Base-by-base conservation (phyloP, 2,329 filamentous ascomycete genomes). In the Monosporascus sp. region DNA sequence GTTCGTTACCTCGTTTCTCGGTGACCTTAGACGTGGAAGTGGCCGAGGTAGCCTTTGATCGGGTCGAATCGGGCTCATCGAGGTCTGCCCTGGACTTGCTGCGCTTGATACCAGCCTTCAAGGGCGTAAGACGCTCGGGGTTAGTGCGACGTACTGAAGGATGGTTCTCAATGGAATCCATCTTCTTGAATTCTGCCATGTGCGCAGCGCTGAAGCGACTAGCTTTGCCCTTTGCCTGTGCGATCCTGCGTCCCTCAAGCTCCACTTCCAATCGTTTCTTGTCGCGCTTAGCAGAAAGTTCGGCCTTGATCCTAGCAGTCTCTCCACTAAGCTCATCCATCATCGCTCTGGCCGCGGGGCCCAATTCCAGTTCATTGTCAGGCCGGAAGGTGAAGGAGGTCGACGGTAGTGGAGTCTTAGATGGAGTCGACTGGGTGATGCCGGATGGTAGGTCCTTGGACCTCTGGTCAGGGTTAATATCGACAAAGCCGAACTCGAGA, bases 101-200 rank as follows among this genome's bases (percentile, higher is more conserved):
- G 15, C 67, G 66, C 53, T 70, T 70, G 51, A 68, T 52, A 51
- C 63, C 58, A 11, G 64, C 61, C 51, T 74, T 85, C 43, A 73
- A 67, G 9, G 82, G 80, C n/a, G 80, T 79, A 58, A 76, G 70
- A 8, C 79, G 78, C 37, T 70, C 77, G 5, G 77, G 71, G 55
- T 81, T 77, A 22, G 80, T 79, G 57, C 89, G 80, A 74, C 86
- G 94, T 17, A 87, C 82, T 11, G 92, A 96, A 8, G 91, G 79
- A 68, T 97, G 92, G 57, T 86, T 86, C 44, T 85, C 89, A 65
- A 97, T 97, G 2, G 92, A 97, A 68, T 96, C 91, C 93, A 97
- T 97, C 77, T 96, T 97, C 73, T 90, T 90, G 74, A 97, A 97
- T 65, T 93, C 83, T 49, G 86, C 85, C 82, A 89, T 88, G 68